A percentile compares a stretch with the other conserved stretches of the same genome.
Conservation (phyloP, 2,329 filamentous ascomycete species). For the Sporothrix luriei region DNA sequence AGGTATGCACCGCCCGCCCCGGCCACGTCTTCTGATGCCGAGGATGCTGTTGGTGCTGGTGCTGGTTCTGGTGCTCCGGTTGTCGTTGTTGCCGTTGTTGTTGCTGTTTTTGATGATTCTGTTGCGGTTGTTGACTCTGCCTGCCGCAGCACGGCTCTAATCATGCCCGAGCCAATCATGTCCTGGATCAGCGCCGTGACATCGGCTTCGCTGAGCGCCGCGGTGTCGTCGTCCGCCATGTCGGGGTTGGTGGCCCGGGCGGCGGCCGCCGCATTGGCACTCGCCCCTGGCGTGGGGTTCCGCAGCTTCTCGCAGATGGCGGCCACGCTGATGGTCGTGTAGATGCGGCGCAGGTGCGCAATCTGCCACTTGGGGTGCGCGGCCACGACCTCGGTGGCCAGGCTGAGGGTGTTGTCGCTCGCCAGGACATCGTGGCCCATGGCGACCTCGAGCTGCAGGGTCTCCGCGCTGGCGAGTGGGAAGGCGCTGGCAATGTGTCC, state of each 20-base stretch:
- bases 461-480: conserved; percentile 54
- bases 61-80: no score
- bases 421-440: conserved; percentile 58
- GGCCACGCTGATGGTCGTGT: conserved; percentile 60
- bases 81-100: no score
- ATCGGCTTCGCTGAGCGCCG: conserved; percentile 45
- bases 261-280: conserved; percentile 41
- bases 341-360: conserved; percentile 70
- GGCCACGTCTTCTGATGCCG: background rate
- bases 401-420: conserved; percentile 70
- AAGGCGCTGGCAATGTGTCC: conserved; percentile 54
- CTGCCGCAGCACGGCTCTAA: conserved; percentile 56
- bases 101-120: no score
- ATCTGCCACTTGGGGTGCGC: conserved; percentile 78
- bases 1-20: conserved; percentile 50
- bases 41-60: background rate
- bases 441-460: conserved; percentile 66
- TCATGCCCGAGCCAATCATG: conserved; percentile 60
- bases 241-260: background rate
- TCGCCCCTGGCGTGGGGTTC: conserved; percentile 38
- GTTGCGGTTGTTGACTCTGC: background rate
- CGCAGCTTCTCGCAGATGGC: conserved; percentile 56
- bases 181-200: conserved; percentile 52
- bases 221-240: conserved; percentile 40
- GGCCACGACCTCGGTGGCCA: conserved; percentile 69